phyloP scores from a whole-genome alignment of 2,329 filamentous ascomycete species.

The Clarireedia homoeocarpa region DNA sequence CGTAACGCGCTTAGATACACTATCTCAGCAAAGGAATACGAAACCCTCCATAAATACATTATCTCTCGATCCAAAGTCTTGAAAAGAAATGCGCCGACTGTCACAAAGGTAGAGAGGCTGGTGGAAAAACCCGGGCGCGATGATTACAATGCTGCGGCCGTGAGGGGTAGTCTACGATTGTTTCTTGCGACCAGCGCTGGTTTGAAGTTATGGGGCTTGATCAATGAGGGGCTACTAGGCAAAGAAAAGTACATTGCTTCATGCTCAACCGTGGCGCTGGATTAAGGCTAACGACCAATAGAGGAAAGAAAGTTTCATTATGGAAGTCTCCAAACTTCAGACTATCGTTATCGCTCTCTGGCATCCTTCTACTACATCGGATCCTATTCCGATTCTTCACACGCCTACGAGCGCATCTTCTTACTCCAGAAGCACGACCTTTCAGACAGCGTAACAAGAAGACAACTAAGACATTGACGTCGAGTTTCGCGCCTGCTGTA shows the following conservation, averaged over 20 bases:
- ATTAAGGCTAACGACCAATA: constrained; percentile 12
- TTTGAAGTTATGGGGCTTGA: constrained; percentile 53
- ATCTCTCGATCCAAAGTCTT: constrained; percentile 61
- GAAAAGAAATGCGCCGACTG: constrained; percentile 46
- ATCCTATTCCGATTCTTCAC: constrained; percentile 85
- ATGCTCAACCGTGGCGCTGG: background rate
- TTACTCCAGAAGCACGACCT: constrained; percentile 69
- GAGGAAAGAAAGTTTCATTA: constrained; percentile 42
- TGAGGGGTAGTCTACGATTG: constrained; percentile 63
- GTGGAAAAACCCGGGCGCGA: constrained; percentile 35
- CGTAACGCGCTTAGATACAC: constrained; percentile 84
- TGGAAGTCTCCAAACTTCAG: constrained; percentile 64
- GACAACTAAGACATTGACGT: constrained; percentile 68
- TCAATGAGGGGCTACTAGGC: constrained; percentile 41
- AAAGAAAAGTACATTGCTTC: constrained; percentile 19
- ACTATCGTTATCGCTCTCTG: constrained; percentile 73
- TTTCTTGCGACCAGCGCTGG: constrained; percentile 57
- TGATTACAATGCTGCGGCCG: constrained; percentile 62
- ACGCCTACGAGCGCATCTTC: constrained; percentile 68
- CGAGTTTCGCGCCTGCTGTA: constrained; percentile 76
- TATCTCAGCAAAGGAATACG: constrained; percentile 78
- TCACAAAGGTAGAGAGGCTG: constrained; percentile 43
- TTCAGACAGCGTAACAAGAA: constrained; percentile 79
- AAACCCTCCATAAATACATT: constrained; percentile 73
- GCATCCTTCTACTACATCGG: constrained; percentile 81